Base-by-base conservation (phyloP, 495 filamentous ascomycete species). In the Lindgomyces ingoldianus region DNA sequence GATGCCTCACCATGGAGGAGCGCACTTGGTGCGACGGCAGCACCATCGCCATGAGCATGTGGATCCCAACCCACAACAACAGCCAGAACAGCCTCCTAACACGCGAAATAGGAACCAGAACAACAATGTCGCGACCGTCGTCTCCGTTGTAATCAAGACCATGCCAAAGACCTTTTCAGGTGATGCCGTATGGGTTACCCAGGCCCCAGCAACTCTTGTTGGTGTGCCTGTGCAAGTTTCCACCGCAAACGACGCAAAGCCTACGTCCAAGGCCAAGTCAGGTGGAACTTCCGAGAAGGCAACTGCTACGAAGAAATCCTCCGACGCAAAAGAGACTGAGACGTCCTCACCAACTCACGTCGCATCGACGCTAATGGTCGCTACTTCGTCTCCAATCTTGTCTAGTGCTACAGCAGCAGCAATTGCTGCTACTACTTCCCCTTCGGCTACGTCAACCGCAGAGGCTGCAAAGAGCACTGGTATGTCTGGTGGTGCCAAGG, bases 401-500 rank as follows among this genome's bases (percentile, higher is more conserved):
- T 44, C 39, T 22, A 42, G 4, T 19, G 18, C 56, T 22, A 33
- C 12, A 6, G 3, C 59, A 21, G 41, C 21, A 14, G 49, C 45
- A 27, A 36, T 42, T 30, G 52, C 29, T 14, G 22, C 54, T 12
- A 36, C 58, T 41, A 26, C 44, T 36, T 42, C 53, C 41, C 25
- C 51, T 27, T 27, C 36, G 12, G 27, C 58, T 30, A 66, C 72
- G 9, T 41, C 73, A 25, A 73, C 76, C n/a, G 70, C 74, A 3
- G 53, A 62, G 59, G 62, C 73, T 16, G 27, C 68, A 27, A 62
- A 67, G 21, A 68, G 71, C 16, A 69, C 69, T 52, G 87, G 85
- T 22, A 77, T 87, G 68, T 84, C 83, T 42, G 77, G 78, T 29
- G 89, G 86, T 41, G 88, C 86, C 41, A 93, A 90, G 70, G 93